Evolutionary conservation across 495 filamentous ascomycete species (phyloP).

Genomic region (Trichoderma reesei): DNA sequence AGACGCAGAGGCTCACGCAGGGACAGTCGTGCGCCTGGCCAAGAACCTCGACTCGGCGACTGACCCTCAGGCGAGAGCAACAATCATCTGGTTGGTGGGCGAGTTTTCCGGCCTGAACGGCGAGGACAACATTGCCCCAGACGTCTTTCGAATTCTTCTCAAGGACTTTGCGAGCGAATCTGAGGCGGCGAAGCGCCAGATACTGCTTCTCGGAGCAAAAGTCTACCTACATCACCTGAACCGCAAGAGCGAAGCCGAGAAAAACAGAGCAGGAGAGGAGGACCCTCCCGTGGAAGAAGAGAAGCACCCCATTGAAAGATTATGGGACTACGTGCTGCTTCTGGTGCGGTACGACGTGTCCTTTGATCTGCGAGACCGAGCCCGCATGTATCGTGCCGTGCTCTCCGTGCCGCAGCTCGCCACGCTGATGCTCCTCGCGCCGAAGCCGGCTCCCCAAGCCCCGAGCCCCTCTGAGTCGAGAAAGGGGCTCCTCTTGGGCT

Average conservation of each 20-base stretch:
- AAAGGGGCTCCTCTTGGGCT: conserved; percentile 67
- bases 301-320: conserved; percentile 56
- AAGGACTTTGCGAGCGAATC: conserved; percentile 76
- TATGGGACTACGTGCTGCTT: conserved; percentile 78
- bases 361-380: conserved; percentile 87
- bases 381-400: conserved; percentile 76
- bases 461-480: conserved; percentile 76
- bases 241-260: conserved; percentile 33
- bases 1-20: conserved; percentile 61
- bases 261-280: conserved; percentile 15
- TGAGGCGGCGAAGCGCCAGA: conserved; percentile 80
- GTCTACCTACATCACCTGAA: conserved; percentile 88
- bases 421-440: conserved; percentile 79
- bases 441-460: conserved; percentile 83
- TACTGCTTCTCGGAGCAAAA: conserved; percentile 84
- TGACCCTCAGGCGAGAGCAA: conserved; percentile 77
- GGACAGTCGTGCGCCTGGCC: conserved; percentile 80
- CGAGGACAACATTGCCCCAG: conserved; percentile 79
- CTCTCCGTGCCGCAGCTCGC: conserved; percentile 77
- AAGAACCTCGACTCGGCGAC: conserved; percentile 81
- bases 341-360: conserved; percentile 86
- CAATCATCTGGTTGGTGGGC: conserved; percentile 94
- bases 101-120: conserved; percentile 76
- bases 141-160: conserved; percentile 82
- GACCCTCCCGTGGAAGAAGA: conserved; percentile 33